Conservation (phyloP, 73 alveolate genomes). For the Tetrahymena thermophila region DNA sequence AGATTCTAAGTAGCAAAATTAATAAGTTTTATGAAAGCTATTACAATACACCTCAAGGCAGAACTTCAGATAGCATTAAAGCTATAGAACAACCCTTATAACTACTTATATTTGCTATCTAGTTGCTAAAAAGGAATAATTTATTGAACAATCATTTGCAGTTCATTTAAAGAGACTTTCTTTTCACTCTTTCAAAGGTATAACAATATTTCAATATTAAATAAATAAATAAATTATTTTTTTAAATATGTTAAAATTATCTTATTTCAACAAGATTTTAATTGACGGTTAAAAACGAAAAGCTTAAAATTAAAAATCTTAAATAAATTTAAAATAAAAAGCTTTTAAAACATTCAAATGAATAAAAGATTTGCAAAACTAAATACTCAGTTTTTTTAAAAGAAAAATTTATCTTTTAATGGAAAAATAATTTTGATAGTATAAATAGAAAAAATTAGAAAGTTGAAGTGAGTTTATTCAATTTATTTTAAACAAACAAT, state of each 20-base stretch:
- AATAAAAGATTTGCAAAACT: too few relatives aligned
- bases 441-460: too few relatives aligned
- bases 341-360: too few relatives aligned
- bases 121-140: background rate
- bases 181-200: background rate
- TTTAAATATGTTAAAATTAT: background rate
- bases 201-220: background rate
- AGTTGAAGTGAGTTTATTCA: too few relatives aligned
- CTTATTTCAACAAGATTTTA: too few relatives aligned
- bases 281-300: too few relatives aligned
- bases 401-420: too few relatives aligned
- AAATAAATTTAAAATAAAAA: too few relatives aligned
- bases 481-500: too few relatives aligned
- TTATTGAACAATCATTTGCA: background rate
- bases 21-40: background rate
- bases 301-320: too few relatives aligned
- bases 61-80: background rate
- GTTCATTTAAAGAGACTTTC: background rate
- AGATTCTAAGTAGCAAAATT: background rate
- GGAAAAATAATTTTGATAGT: too few relatives aligned
- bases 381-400: too few relatives aligned
- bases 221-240: background rate
- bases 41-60: background rate
- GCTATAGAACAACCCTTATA: background rate
- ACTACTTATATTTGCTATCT: background rate